Conservation (phyloP, 371 early-diverging fungal genomes). For the Mortierella sp. region DNA sequence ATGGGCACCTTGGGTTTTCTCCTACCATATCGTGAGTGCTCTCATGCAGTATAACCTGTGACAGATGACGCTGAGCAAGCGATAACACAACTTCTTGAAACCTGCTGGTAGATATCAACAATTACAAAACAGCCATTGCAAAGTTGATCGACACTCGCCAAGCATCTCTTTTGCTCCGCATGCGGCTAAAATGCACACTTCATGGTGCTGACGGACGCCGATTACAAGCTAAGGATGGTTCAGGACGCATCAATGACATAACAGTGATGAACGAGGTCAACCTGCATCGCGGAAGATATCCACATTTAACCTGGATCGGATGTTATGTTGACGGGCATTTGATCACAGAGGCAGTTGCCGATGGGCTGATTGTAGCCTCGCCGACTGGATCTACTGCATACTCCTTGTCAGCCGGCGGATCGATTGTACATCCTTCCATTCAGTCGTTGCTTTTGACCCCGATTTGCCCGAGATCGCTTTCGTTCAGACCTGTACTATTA, state of each 20-base stretch:
- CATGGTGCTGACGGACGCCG: conserved; percentile 67
- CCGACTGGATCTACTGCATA: conserved; percentile 98
- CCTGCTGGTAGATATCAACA: conserved; percentile 70
- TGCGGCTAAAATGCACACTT: conserved; percentile 81
- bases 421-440: conserved; percentile 95
- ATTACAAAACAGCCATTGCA: conserved; percentile 69
- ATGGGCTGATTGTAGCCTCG: conserved; percentile 86
- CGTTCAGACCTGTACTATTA: conserved; percentile 92
- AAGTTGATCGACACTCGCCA: conserved; percentile 71
- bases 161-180: conserved; percentile 76
- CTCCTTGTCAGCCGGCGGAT: conserved; percentile 92
- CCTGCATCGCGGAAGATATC: conserved; percentile 88
- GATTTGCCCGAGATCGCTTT: conserved; percentile 95
- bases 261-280: conserved; percentile 91
- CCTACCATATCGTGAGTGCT: conserved; percentile 77
- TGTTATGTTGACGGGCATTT: conserved; percentile 84
- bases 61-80: conserved; percentile 11
- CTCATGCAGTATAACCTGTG: not conserved
- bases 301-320: conserved; percentile 84
- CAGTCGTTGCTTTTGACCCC: conserved; percentile 92
- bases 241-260: conserved; percentile 60
- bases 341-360: conserved; percentile 89
- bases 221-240: conserved; percentile 57
- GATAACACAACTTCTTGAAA: conserved; percentile 56
- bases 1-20: conserved; percentile 95